A percentile compares a stretch with the other conserved stretches of the same genome.
phyloP scores from a whole-genome alignment of 2,329 filamentous ascomycete genomes.

The Sporothrix inflata region DNA sequence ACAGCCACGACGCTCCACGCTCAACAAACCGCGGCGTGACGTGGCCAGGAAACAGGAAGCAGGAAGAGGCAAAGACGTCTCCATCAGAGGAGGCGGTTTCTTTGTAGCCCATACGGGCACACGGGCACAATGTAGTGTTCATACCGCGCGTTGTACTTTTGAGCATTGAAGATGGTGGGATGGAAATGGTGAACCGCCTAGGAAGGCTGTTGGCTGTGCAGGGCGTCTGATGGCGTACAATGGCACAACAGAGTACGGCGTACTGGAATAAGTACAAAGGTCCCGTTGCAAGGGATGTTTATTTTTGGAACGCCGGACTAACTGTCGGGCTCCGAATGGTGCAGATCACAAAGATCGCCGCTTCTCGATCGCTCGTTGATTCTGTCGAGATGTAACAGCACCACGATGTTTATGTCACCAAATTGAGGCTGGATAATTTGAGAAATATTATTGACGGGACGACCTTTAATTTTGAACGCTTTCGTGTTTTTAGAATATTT shows the following conservation, averaged over 20 bases:
- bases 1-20: conserved; percentile 2
- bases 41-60: background rate
- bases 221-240: background rate
- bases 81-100: background rate
- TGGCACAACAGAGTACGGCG: background rate
- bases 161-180: background rate
- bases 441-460: no score
- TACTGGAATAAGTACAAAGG: background rate
- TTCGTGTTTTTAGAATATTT: no score
- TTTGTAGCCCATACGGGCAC: background rate
- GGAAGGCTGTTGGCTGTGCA: background rate
- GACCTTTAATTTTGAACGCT: no score
- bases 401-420: background rate
- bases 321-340: background rate
- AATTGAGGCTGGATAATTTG: background rate
- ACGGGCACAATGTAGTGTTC: background rate
- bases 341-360: conserved; percentile 5
- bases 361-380: background rate
- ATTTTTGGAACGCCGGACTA: conserved; percentile 4
- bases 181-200: background rate
- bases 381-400: background rate
- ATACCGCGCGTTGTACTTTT: background rate
- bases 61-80: background rate
- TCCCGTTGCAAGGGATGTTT: background rate
- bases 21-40: background rate